Conservation (phyloP, 177 flowering plant genomes). For the Telopea speciosissima region DNA sequence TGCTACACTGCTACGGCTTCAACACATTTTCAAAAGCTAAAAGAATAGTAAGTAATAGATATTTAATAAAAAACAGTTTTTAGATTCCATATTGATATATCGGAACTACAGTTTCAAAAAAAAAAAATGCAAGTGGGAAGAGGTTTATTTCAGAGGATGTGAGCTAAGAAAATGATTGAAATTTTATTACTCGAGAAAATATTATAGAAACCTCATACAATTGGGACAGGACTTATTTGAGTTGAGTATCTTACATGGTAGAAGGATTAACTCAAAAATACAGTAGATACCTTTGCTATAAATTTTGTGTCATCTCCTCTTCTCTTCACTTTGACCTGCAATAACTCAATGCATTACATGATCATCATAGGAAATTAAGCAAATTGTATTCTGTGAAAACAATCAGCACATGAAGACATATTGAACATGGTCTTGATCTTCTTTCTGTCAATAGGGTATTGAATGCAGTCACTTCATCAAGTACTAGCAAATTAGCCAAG, state of each 20-base stretch:
- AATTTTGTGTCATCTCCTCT: slow-evolving; percentile 96
- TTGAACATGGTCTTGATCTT: neutral
- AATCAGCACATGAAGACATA: neutral
- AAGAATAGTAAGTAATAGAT: neutral
- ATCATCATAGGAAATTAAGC: neutral
- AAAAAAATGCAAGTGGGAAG: neutral
- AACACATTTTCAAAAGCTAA: neutral
- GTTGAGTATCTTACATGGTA: too few relatives aligned
- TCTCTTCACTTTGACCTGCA: slow-evolving; percentile 96
- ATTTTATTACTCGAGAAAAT: too few relatives aligned
- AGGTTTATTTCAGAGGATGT: neutral
- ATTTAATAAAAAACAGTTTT: neutral
- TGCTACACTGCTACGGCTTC: too few relatives aligned
- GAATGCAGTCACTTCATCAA: too few relatives aligned
- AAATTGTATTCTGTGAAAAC: neutral
- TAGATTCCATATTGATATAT: neutral
- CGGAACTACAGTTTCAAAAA: neutral
- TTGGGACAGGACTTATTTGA: too few relatives aligned
- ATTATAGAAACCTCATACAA: too few relatives aligned
- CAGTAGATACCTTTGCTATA: slow-evolving; percentile 76
- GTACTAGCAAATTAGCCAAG: too few relatives aligned
- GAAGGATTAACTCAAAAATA: too few relatives aligned
- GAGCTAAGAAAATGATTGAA: neutral
- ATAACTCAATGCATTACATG: neutral
- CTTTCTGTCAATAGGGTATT: too few relatives aligned